phyloP scores from a whole-genome alignment of 2,329 filamentous ascomycete genomes.

The Elsinoe necatrix region DNA sequence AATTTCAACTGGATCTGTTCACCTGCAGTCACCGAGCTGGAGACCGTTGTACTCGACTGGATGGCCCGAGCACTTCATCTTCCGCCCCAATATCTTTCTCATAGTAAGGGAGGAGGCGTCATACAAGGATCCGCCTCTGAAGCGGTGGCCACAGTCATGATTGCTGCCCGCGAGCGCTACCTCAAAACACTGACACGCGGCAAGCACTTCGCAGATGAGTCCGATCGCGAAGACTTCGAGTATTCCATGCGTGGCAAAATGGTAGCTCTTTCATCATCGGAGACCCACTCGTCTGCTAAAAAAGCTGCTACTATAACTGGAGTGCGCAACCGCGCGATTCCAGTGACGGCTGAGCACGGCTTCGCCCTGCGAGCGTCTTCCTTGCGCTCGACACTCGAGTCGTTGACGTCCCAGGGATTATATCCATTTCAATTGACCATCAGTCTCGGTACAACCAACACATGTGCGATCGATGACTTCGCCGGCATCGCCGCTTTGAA shows the following conservation, averaged over 20 bases:
- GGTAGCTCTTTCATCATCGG: conserved; percentile 71
- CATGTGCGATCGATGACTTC: conserved; percentile 81
- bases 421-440: conserved; percentile 81
- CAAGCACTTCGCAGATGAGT: conserved; percentile 35
- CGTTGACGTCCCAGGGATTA: conserved; percentile 59
- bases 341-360: conserved; percentile 52
- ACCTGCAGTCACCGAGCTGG: conserved; percentile 83
- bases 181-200: conserved; percentile 55
- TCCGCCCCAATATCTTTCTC: conserved; percentile 64
- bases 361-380: conserved; percentile 61
- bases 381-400: conserved; percentile 54
- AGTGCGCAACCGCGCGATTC: conserved; percentile 65
- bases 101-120: conserved; percentile 75
- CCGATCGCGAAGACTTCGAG: conserved; percentile 61
- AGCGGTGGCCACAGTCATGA: conserved; percentile 75
- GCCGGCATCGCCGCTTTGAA: conserved; percentile 54
- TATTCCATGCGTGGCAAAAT: conserved; percentile 60
- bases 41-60: conserved; percentile 92
- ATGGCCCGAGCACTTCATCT: conserved; percentile 66
- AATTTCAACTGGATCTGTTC: conserved; percentile 98
- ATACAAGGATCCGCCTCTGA: conserved; percentile 89
- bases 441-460: conserved; percentile 78
- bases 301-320: conserved; percentile 84
- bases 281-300: conserved; percentile 74
- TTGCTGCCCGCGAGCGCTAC: conserved; percentile 76